Evolutionary conservation across 495 filamentous ascomycete genomes (phyloP).

Genomic region (Lasiosphaeris hirsuta): DNA sequence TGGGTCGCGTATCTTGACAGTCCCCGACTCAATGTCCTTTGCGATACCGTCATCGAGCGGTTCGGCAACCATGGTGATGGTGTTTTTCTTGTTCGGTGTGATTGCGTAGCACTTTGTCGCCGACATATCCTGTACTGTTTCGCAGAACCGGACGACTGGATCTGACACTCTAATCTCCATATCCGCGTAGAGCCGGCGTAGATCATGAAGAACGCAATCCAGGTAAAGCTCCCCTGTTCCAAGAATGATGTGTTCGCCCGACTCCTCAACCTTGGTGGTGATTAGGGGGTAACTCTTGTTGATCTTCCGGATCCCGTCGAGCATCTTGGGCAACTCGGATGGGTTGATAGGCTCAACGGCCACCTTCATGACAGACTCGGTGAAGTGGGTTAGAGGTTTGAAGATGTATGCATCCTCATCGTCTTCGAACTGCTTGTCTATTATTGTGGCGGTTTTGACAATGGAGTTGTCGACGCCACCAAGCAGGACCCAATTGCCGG

Average conservation of each 20-base stretch:
- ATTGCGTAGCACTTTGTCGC: constrained; percentile 97
- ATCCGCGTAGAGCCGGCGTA: constrained; percentile 90
- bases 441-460: constrained; percentile 93
- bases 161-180: constrained; percentile 99
- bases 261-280: constrained; percentile 96
- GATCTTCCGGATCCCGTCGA: constrained; percentile 92
- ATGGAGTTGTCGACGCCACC: constrained; percentile 96
- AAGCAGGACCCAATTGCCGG: constrained; percentile 91
- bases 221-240: constrained; percentile 97
- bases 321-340: constrained; percentile 98
- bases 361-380: constrained; percentile 95
- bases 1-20: constrained; percentile 88
- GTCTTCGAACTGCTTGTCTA: constrained; percentile 75
- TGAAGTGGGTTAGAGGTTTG: constrained; percentile 88
- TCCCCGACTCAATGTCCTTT: constrained; percentile 88
- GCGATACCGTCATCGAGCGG: constrained; percentile 92
- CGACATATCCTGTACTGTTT: constrained; percentile 96
- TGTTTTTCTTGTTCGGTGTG: constrained; percentile 98
- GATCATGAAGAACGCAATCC: constrained; percentile 96
- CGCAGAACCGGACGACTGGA: constrained; percentile 94
- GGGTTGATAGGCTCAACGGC: constrained; percentile 98
- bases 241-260: constrained; percentile 92
- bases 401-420: constrained; percentile 94
- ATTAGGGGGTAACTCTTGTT: constrained; percentile 97
- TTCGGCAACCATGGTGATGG: constrained; percentile 97